Evolutionary conservation across 441 rosid species (phyloP).

Genomic region (Kokia cookei): DNA sequence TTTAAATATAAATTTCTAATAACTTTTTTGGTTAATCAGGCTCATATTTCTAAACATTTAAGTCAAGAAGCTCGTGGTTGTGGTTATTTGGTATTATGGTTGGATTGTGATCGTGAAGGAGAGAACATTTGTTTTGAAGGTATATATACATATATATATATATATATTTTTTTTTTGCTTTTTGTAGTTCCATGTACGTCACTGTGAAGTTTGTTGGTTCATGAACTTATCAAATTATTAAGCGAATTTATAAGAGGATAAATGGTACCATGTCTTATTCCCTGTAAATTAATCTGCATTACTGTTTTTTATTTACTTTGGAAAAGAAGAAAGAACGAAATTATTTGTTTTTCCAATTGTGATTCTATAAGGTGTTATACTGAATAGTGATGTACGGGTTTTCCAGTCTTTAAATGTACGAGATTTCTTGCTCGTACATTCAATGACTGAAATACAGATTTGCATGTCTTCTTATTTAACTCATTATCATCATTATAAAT

Average conservation of each 20-base stretch:
- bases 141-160: slow-evolving; percentile 2
- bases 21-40: slow-evolving; percentile 36
- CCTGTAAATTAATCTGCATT: background rate
- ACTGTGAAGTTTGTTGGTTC: background rate
- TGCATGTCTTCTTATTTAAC: background rate
- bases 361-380: background rate
- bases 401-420: too few species aligned
- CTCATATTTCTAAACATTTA: slow-evolving; percentile 73
- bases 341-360: background rate
- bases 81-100: slow-evolving; percentile 80
- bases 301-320: background rate
- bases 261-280: background rate
- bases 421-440: too few species aligned
- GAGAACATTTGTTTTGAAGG: slow-evolving; percentile 99
- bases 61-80: slow-evolving; percentile 88
- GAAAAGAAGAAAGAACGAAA: background rate
- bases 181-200: background rate
- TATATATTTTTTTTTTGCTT: background rate
- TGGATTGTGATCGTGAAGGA: slow-evolving; percentile 98
- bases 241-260: background rate
- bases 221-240: background rate
- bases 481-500: background rate
- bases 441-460: background rate
- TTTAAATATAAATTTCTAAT: background rate
- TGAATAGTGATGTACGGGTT: background rate